Conservation (phyloP, 2,329 filamentous ascomycete species). For the Fusarium nelsonii region DNA sequence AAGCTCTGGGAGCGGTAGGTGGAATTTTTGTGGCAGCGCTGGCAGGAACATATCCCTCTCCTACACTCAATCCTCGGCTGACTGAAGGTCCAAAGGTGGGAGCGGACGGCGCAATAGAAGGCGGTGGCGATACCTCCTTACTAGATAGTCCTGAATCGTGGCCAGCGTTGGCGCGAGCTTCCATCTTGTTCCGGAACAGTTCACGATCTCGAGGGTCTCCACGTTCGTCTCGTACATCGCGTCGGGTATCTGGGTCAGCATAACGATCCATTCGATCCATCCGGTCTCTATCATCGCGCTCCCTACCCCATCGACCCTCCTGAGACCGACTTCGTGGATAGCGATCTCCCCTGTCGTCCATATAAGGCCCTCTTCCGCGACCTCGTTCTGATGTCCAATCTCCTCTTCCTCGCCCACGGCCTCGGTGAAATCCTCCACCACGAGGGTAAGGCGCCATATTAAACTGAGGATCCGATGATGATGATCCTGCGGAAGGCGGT, state of each 20-base stretch:
- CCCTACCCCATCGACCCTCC: slow-evolving; percentile 70
- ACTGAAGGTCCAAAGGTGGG: slow-evolving; percentile 69
- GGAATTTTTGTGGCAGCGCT: slow-evolving; percentile 60
- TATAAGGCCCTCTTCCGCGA: slow-evolving; percentile 67
- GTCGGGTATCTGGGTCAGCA: slow-evolving; percentile 55
- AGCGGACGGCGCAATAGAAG: slow-evolving; percentile 68
- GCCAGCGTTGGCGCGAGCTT: slow-evolving; percentile 60
- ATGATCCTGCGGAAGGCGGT: slow-evolving; percentile 77
- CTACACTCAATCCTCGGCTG: slow-evolving; percentile 56
- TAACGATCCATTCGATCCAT: slow-evolving; percentile 59
- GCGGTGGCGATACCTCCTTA: slow-evolving; percentile 68
- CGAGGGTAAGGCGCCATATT: slow-evolving; percentile 64
- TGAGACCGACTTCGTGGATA: slow-evolving; percentile 76
- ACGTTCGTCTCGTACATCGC: slow-evolving; percentile 62
- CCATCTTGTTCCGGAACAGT: slow-evolving; percentile 63
- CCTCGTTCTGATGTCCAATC: slow-evolving; percentile 61
- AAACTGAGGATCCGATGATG: slow-evolving; percentile 75
- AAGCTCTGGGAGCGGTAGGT: slow-evolving; percentile 66
- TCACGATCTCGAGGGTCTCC: slow-evolving; percentile 60
- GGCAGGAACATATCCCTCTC: slow-evolving; percentile 49
- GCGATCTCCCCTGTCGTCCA: slow-evolving; percentile 69
- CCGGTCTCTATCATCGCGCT: slow-evolving; percentile 67
- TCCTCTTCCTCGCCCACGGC: slow-evolving; percentile 63
- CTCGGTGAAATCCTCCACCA: slow-evolving; percentile 67
- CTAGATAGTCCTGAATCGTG: slow-evolving; percentile 62